Percentiles rank a stretch among this genome's conserved stretches.
phyloP scores from a whole-genome alignment of 1,284 basidiomycete species.

The Testicularia cyperi region DNA sequence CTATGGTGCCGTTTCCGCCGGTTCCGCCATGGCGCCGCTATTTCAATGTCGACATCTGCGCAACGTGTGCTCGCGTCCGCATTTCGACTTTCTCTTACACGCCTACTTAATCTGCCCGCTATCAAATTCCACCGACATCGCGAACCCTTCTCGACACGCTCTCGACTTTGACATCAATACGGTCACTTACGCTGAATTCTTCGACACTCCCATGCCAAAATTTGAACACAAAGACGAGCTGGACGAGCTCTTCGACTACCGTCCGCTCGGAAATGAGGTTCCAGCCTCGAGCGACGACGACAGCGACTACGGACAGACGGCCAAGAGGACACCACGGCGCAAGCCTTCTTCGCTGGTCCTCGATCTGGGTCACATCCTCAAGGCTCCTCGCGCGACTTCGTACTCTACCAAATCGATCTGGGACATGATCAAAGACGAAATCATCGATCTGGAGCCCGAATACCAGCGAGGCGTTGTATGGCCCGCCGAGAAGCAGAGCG shows the following conservation, averaged over 20 bases:
- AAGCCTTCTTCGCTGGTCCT: constrained; percentile 41
- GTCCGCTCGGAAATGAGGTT: background rate
- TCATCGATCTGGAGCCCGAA: constrained; percentile 44
- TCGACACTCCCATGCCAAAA: background rate
- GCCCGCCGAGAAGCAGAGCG: constrained; percentile 34
- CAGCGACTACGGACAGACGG: constrained; percentile 2
- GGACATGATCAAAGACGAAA: constrained; percentile 23
- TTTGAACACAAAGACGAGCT: too few species aligned
- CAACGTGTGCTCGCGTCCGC: too few species aligned
- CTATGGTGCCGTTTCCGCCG: too few species aligned
- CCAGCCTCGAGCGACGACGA: constrained; percentile 15
- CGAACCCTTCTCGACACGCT: too few species aligned
- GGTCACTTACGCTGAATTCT: too few species aligned
- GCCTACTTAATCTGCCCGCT: too few species aligned
- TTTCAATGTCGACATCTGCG: too few species aligned
- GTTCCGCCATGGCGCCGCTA: too few species aligned
- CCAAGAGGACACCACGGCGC: background rate
- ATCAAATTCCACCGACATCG: too few species aligned
- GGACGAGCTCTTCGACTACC: constrained; percentile 32
- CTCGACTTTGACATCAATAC: too few species aligned
- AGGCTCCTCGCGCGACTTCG: constrained; percentile 20
- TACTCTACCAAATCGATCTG: constrained; percentile 19
- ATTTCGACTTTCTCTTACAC: too few species aligned
- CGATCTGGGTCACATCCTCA: constrained; percentile 24
- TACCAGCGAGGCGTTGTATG: constrained; percentile 49